phyloP scores from a whole-genome alignment of 495 filamentous ascomycete genomes.

The Podospora comata region DNA sequence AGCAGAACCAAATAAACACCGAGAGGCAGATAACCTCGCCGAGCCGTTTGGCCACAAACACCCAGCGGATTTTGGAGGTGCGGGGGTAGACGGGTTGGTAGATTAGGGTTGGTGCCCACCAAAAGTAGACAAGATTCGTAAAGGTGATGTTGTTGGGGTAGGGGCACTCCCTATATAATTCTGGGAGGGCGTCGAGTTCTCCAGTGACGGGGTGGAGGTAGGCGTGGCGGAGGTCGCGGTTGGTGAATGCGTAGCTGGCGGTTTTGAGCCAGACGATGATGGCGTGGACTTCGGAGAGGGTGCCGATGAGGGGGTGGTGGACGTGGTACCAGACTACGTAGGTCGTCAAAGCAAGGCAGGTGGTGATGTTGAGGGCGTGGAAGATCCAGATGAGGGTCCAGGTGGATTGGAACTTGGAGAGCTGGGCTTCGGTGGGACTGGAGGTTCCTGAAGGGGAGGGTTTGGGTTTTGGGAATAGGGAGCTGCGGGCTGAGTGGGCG shows the following conservation, averaged over 20 bases:
- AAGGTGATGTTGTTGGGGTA: conserved; percentile 90
- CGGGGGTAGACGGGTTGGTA: conserved; percentile 97
- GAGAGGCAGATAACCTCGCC: conserved; percentile 69
- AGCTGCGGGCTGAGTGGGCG: conserved; percentile 66
- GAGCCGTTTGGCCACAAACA: conserved; percentile 78
- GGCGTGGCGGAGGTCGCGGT: conserved; percentile 88
- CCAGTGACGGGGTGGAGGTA: conserved; percentile 66
- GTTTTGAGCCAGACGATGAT: conserved; percentile 96
- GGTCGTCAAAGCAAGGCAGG: conserved; percentile 78
- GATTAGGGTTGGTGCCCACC: conserved; percentile 93
- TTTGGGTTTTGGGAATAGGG: conserved; percentile 59
- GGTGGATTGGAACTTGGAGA: conserved; percentile 60
- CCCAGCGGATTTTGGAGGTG: conserved; percentile 70
- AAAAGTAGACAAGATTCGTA: conserved; percentile 85
- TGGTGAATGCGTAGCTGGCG: conserved; percentile 93
- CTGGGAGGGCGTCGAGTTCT: conserved; percentile 61
- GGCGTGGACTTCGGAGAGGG: conserved; percentile 83
- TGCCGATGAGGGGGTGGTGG: conserved; percentile 90
- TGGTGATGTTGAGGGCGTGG: conserved; percentile 77
- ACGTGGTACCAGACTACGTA: conserved; percentile 83
- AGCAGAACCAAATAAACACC: conserved; percentile 89
- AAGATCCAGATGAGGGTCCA: conserved; percentile 75
- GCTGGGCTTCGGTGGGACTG: conserved; percentile 54
- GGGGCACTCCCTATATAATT: conserved; percentile 76
- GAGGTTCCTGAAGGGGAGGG: conserved; percentile 39